Conservation (phyloP, 768 basidiomycete species). For the Termitomyces sp. region DNA sequence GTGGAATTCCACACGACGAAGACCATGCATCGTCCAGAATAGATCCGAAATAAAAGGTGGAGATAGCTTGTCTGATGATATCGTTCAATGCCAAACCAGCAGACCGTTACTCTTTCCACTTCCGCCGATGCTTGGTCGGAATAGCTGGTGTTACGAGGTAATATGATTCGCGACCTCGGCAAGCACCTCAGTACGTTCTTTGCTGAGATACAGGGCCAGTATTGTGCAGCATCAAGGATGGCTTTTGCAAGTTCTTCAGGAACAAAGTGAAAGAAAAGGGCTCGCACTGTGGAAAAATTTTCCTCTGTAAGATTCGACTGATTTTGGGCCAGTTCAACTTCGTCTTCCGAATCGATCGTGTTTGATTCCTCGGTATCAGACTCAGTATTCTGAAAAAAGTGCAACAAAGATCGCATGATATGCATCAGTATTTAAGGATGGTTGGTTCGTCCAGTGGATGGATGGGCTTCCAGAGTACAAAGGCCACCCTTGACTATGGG, state of each 20-base stretch:
- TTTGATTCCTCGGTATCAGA: neutral
- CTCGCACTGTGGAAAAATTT: slow-evolving; percentile 19
- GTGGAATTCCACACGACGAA: no score
- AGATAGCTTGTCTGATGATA: no score
- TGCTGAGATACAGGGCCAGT: slow-evolving; percentile 23
- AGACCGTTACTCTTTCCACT: no score
- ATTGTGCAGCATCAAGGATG: slow-evolving; percentile 25
- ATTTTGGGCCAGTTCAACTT: neutral
- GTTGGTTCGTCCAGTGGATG: no score
- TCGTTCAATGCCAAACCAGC: no score
- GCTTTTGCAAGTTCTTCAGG: slow-evolving; percentile 26
- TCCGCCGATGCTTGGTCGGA: neutral
- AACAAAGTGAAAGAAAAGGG: slow-evolving; percentile 15
- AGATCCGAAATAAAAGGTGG: no score
- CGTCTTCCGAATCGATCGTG: neutral
- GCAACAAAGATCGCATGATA: neutral
- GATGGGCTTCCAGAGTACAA: no score
- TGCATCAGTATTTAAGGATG: neutral
- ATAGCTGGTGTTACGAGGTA: slow-evolving; percentile 22
- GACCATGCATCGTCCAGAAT: no score
- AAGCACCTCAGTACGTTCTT: slow-evolving; percentile 2
- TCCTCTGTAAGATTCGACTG: slow-evolving; percentile 1
- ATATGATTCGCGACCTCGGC: slow-evolving; percentile 9
- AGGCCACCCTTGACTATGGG: no score
- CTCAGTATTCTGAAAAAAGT: neutral